Conservation (phyloP, 768 basidiomycete genomes). For the Podaxis sp. region DNA sequence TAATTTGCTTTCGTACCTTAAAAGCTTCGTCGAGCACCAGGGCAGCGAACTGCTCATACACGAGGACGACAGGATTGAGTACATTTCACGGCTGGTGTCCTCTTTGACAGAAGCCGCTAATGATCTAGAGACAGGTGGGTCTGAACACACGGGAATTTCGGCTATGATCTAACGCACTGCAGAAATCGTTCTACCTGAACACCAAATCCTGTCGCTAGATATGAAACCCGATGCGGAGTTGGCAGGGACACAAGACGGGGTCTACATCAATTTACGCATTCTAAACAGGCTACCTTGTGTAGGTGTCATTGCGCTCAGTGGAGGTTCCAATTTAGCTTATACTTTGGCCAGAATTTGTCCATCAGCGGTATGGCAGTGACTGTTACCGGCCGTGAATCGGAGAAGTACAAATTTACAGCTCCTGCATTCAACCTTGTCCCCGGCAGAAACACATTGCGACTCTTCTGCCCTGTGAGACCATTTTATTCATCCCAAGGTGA, state of each 20-base stretch:
- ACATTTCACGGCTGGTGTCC: slow-evolving; percentile 51
- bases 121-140: slow-evolving; percentile 55
- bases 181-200: slow-evolving; percentile 67
- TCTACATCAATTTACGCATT: slow-evolving; percentile 56
- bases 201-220: slow-evolving; percentile 62
- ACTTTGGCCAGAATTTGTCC: slow-evolving; percentile 48
- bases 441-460: slow-evolving; percentile 55
- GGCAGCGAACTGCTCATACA: slow-evolving; percentile 54
- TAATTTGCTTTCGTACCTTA: slow-evolving; percentile 73
- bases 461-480: slow-evolving; percentile 71
- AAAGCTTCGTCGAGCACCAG: slow-evolving; percentile 58
- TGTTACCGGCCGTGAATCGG: slow-evolving; percentile 63
- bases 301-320: slow-evolving; percentile 28
- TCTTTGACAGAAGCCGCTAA: slow-evolving; percentile 49
- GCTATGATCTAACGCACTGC: slow-evolving; percentile 6
- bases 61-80: slow-evolving; percentile 48
- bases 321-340: slow-evolving; percentile 11
- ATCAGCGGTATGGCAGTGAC: slow-evolving; percentile 62
- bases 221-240: slow-evolving; percentile 46
- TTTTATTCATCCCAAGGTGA: neutral
- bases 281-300: slow-evolving; percentile 78
- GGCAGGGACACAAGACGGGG: slow-evolving; percentile 67
- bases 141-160: neutral
- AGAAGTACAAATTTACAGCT: slow-evolving; percentile 56
- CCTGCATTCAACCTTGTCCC: slow-evolving; percentile 44